Conservation (phyloP, 2,329 filamentous ascomycete species). For the Myriangium duriaei region DNA sequence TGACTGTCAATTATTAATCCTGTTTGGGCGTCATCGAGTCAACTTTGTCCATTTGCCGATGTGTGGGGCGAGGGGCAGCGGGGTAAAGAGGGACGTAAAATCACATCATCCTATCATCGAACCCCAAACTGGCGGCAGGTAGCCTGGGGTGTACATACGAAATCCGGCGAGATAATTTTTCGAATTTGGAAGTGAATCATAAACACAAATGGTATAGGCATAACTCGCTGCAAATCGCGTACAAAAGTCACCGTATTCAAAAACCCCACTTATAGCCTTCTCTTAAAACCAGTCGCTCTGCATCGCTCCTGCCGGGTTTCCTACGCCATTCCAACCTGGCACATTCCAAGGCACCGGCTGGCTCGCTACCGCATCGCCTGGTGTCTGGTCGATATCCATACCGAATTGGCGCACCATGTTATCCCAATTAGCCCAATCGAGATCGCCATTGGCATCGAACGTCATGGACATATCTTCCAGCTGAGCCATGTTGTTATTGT, state of each 20-base stretch:
- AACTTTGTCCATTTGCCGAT: too few relatives aligned
- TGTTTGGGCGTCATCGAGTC: too few relatives aligned
- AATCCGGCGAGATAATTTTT: too few relatives aligned
- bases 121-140: too few relatives aligned
- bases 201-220: not conserved
- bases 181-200: too few relatives aligned
- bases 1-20: too few relatives aligned
- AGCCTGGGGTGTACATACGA: too few relatives aligned
- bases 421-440: constrained; percentile 39
- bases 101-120: too few relatives aligned
- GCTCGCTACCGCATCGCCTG: not conserved
- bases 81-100: too few relatives aligned
- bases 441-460: constrained; percentile 26
- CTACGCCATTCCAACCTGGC: not conserved
- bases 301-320: not conserved
- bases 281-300: not conserved
- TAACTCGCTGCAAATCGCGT: not conserved
- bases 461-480: constrained; percentile 9
- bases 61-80: too few relatives aligned
- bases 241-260: not conserved
- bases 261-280: not conserved
- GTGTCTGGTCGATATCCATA: constrained; percentile 25
- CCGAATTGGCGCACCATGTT: constrained; percentile 36
- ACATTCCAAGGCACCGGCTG: not conserved
- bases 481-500: not conserved